These are phyloP conservation scores for Coemansia sp. DNA, from an alignment of 192 early-diverging fungal species.

Conservation along the genomic window DNA sequence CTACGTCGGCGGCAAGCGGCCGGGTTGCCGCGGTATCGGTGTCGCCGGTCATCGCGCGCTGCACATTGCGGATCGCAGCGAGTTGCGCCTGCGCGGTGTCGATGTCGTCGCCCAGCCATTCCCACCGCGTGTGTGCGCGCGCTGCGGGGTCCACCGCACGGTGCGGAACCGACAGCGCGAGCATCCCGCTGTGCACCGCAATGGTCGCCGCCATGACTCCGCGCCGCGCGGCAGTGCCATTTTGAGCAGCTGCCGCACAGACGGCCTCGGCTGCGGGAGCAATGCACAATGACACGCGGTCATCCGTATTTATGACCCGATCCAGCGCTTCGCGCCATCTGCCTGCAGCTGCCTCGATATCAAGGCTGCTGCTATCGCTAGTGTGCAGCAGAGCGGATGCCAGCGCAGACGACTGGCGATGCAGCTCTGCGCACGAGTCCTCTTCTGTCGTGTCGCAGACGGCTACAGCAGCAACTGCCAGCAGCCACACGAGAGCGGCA, in stretches of 20 bases:
- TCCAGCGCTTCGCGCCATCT: conserved; percentile 16
- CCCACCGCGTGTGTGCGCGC: conserved; percentile 64
- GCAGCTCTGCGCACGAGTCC: background rate
- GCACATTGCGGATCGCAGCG: conserved; percentile 58
- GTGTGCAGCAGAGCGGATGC: background rate
- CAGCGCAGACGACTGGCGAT: conserved; percentile 3
- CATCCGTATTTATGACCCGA: background rate
- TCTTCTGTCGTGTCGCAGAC: background rate
- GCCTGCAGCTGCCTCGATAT: background rate
- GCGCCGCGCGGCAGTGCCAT: background rate
- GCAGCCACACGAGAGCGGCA: conserved; percentile 7
- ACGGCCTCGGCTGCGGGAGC: conserved; percentile 16
- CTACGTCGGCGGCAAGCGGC: conserved; percentile 12
- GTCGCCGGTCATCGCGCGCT: conserved; percentile 65
- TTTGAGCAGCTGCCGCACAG: conserved; percentile 1
- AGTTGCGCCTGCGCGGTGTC: conserved; percentile 58
- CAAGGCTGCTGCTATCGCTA: background rate
- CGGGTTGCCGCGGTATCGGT: conserved; percentile 16
- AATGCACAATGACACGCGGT: background rate
- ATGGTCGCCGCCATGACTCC: conserved; percentile 3
- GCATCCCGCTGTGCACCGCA: conserved; percentile 24
- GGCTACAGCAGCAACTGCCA: background rate
- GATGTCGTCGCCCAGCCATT: conserved; percentile 63
- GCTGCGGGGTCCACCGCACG: conserved; percentile 85
- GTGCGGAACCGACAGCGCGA: conserved; percentile 74